These are phyloP conservation scores for Picea abies DNA, from an alignment of 83 land plant genomes.

Conservation along the genomic window DNA sequence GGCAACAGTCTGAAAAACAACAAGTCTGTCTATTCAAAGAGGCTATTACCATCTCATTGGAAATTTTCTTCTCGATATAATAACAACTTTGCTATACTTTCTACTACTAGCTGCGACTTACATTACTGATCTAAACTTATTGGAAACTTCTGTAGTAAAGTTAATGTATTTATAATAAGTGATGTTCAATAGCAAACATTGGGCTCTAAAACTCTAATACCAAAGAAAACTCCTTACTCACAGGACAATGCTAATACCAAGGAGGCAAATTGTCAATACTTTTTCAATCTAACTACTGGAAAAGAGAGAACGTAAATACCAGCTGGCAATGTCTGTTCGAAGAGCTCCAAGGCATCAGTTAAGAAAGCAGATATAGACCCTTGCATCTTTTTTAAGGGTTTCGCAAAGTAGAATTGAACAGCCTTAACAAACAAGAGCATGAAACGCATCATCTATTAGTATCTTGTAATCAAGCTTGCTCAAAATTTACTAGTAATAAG, in stretches of 20 bases:
- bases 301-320: not conserved
- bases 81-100: too few species aligned
- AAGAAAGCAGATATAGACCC: not conserved
- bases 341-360: slow-evolving; percentile 1
- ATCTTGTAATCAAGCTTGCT: not conserved
- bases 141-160: too few species aligned
- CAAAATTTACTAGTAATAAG: not conserved
- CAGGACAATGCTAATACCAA: not conserved
- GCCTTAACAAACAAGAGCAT: slow-evolving; percentile 6
- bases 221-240: not conserved
- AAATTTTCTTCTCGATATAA: too few species aligned
- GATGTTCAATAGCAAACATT: not conserved
- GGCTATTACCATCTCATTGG: too few species aligned
- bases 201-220: not conserved
- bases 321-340: not conserved
- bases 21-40: too few species aligned
- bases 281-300: not conserved
- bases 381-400: slow-evolving; percentile 3
- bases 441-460: not conserved
- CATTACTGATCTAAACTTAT: too few species aligned
- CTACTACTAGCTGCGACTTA: too few species aligned
- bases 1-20: too few species aligned
- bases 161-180: too few species aligned
- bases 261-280: too few species aligned
- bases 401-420: not conserved